phyloP scores from a whole-genome alignment of 2,329 filamentous ascomycete genomes.

The Endoconidiophora laricicola region DNA sequence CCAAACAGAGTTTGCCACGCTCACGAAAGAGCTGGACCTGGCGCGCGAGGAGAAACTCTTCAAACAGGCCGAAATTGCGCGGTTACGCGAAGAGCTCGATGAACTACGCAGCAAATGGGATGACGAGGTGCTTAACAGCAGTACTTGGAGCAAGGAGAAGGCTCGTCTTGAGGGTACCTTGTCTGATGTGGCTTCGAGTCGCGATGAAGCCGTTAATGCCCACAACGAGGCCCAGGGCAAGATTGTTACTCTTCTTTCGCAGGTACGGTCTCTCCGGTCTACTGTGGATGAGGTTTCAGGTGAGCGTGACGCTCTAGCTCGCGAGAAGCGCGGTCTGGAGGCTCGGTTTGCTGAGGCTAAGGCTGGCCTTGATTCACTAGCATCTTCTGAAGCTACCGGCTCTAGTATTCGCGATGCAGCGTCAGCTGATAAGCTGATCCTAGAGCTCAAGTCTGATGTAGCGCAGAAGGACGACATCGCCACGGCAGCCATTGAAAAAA shows the following conservation, averaged over 20 bases:
- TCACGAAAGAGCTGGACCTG: slow-evolving; percentile 84
- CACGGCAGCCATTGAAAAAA: slow-evolving; percentile 84
- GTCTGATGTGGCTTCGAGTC: slow-evolving; percentile 74
- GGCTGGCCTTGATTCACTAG: slow-evolving; percentile 73
- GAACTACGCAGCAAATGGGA: slow-evolving; percentile 95
- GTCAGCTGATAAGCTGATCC: slow-evolving; percentile 69
- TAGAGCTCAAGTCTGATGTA: slow-evolving; percentile 75
- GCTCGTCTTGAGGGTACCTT: slow-evolving; percentile 76
- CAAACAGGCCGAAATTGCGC: slow-evolving; percentile 73
- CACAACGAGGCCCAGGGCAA: slow-evolving; percentile 92
- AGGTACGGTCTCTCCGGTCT: slow-evolving; percentile 69
- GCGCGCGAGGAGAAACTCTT: slow-evolving; percentile 77
- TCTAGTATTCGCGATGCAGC: slow-evolving; percentile 82
- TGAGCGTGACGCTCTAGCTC: slow-evolving; percentile 67
- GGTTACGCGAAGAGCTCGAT: slow-evolving; percentile 88
- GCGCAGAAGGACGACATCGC: slow-evolving; percentile 91
- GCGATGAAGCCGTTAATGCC: slow-evolving; percentile 80
- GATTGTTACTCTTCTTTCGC: slow-evolving; percentile 76
- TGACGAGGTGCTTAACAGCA: slow-evolving; percentile 91
- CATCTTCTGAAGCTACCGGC: slow-evolving; percentile 51
- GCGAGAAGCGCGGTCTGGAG: slow-evolving; percentile 84
- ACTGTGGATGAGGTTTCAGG: slow-evolving; percentile 72
- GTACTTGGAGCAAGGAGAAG: slow-evolving; percentile 97
- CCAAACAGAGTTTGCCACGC: slow-evolving; percentile 73
- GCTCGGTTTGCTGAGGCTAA: slow-evolving; percentile 73